Evolutionary conservation across 73 alveolate genomes (phyloP), one percentile per base, ranked within the genome.

Genomic region (Paramecium pentaurelia): DNA sequence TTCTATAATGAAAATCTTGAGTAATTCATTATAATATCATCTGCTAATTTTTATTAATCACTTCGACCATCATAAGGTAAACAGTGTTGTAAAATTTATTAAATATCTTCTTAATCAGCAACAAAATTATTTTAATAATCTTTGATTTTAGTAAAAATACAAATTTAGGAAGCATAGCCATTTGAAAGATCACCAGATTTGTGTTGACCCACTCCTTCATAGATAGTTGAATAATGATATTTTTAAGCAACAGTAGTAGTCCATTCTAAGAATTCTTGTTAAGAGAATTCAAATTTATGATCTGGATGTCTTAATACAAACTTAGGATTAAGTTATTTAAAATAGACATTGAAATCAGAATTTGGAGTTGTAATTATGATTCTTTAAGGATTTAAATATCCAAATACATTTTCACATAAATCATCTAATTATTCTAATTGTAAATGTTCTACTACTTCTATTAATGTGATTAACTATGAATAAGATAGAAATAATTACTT

Each of bases 361-460:
- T 80, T 80, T 12, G 91, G 91, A 42, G 91, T 80, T 12, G 91
- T 80, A 10, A 80, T 49, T 4, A 80, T 80, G 44, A 80, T 44
- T 44, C 58, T 32, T 14, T 44, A 12, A n/a, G 91, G 71, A 45
- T 80, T 80, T 12, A 80, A 47, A 22, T 44, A 80, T 6, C 91
- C 91, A 36, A 80, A 80, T 18, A 80, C 91, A 80, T 80, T 80
- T 44, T 80, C 91, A 80, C 91, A 80, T 44, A 80, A 64, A 5
- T 9, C 44, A 80, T 34, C 64, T 3, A 80, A 27, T n/a, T 80
- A 42, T 44, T 40, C 77, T 80, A 42, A 80, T 10, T 80, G 16
- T 7, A 80, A 20, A 45, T 80, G 91, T 80, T 80, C 91, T n/a
- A 80, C 58, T 0, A 80, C 45, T 14, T 80, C 91, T 20, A 80